Evolutionary conservation across 192 early-diverging fungal species (phyloP), one percentile per base, ranked within the genome.

Genomic region (Coemansia aciculifera): DNA sequence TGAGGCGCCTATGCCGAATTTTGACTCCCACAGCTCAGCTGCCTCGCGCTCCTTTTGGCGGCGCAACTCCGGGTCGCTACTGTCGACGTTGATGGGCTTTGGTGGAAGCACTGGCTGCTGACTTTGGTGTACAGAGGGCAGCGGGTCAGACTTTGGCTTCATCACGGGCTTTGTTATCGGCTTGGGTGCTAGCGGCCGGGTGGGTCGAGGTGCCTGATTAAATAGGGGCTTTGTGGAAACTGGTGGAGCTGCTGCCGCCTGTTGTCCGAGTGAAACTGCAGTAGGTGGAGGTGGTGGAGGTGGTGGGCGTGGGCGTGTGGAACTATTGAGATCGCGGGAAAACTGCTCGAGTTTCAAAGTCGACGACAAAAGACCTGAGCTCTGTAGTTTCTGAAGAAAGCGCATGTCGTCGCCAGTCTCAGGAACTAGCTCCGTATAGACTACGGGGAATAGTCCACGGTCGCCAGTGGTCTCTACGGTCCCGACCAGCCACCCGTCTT

Each of bases 401-500:
- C 5, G 60, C 34, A 67, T 21, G 56, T 77, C 75, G 67, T 82
- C 79, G 46, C 68, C 67, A 13, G 66, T 39, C 63, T 82, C 75
- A 1, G 71, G 71, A n/a, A 49, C 23, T 2, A 82, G 75, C 42
- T 82, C 75, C 0, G 72, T 65, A 49, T 82, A 82, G 37, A 77
- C 75, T 2, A 64, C 79, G 0, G 79, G 79, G 46, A 82, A 77
- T 13, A 82, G 66, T 2, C 79, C 79, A 43, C 65, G 68, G 24
- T 71, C 46, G 27, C 69, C 68, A 5, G 79, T 77, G 46, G 59
- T 39, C 32, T 66, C 24, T 34, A 77, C 75, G 1, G 67, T 77
- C 64, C 75, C 79, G 1, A 40, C 42, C 1, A 82, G 59, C 79
- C 79, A 82, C 3, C 79, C 79, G 63, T 74, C 66, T 17, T 82